A percentile compares a stretch with the other conserved stretches of the same genome.
phyloP scores from a whole-genome alignment of 1,284 basidiomycete species.

The Cryptococcus amylolentus region DNA sequence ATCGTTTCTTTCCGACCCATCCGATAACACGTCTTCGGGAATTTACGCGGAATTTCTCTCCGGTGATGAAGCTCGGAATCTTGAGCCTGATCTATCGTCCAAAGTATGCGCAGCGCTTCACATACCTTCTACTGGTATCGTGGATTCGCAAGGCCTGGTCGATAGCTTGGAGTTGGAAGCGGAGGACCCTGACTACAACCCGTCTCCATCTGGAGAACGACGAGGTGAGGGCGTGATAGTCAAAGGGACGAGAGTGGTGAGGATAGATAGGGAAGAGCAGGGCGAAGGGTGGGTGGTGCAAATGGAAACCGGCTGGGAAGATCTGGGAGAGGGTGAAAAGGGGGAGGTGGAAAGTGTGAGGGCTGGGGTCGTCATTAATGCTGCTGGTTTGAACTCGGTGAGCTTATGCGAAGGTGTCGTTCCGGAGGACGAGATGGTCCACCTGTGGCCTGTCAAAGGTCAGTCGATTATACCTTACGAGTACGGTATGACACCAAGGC shows the following conservation, averaged over 20 bases:
- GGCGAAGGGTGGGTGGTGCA: slow-evolving; percentile 58
- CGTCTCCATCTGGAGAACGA: slow-evolving; percentile 7
- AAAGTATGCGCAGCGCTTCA: slow-evolving; percentile 71
- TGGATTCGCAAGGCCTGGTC: slow-evolving; percentile 82
- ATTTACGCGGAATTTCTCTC: slow-evolving; percentile 68
- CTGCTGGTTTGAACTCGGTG: slow-evolving; percentile 74
- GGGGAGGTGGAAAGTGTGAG: slow-evolving; percentile 64
- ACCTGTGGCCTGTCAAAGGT: slow-evolving; percentile 70
- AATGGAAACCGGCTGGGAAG: slow-evolving; percentile 66
- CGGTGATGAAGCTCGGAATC: slow-evolving; percentile 64
- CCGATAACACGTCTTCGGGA: slow-evolving; percentile 37
- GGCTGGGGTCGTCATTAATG: slow-evolving; percentile 81
- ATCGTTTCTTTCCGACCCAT: slow-evolving; percentile 25
- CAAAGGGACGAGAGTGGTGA: slow-evolving; percentile 79
- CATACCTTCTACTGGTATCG: slow-evolving; percentile 84
- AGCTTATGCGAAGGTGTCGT: slow-evolving; percentile 69
- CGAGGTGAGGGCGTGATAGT: slow-evolving; percentile 64
- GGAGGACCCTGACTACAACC: slow-evolving; percentile 37
- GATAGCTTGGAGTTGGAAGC: slow-evolving; percentile 75
- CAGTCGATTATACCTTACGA: slow-evolving; percentile 11
- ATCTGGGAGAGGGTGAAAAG: slow-evolving; percentile 24
- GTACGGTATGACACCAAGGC: not conserved
- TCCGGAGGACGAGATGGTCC: slow-evolving; percentile 56
- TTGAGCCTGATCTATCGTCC: slow-evolving; percentile 77
- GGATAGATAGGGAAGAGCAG: slow-evolving; percentile 62